Conservation (phyloP, 2,329 filamentous ascomycete genomes). For the Cladophialophora chaetospira region DNA sequence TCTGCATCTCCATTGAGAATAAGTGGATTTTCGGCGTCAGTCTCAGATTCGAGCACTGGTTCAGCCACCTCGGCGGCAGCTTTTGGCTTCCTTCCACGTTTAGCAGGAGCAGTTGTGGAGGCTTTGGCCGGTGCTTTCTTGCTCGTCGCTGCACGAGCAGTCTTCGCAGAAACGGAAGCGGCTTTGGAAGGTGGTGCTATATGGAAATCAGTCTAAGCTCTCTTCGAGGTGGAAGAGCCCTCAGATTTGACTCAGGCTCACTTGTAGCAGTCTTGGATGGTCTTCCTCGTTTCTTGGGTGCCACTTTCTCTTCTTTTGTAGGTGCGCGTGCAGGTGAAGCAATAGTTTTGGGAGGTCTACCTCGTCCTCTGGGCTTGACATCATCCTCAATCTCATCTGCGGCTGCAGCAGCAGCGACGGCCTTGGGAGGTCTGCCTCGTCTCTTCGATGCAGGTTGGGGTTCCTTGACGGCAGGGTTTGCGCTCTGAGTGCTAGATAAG, state of each 20-base stretch:
- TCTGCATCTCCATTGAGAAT: background rate
- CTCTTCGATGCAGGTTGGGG: background rate
- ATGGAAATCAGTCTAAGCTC: background rate
- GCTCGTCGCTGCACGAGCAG: background rate
- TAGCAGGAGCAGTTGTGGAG: background rate
- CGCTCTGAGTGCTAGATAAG: constrained; percentile 14
- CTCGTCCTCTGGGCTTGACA: constrained; percentile 7
- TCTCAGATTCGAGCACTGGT: background rate
- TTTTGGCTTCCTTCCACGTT: constrained; percentile 8
- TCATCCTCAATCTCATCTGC: constrained; percentile 2
- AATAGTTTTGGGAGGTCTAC: constrained; percentile 11
- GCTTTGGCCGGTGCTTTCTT: background rate
- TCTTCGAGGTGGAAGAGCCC: too few relatives aligned
- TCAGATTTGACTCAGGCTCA: background rate
- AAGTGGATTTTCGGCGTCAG: background rate
- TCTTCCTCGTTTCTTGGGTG: constrained; percentile 4
- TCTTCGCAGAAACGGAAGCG: background rate
- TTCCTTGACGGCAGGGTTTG: constrained; percentile 2
- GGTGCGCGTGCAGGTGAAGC: background rate
- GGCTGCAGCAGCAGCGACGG: background rate
- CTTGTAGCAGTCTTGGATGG: constrained; percentile 3
- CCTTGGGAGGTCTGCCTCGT: constrained; percentile 14
- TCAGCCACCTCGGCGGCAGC: background rate
- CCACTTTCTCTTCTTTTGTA: background rate
- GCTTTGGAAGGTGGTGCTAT: background rate